These are phyloP conservation scores for Globisporangium nunn DNA, from an alignment of 352 stramenopile species.

Conservation along the genomic window DNA sequence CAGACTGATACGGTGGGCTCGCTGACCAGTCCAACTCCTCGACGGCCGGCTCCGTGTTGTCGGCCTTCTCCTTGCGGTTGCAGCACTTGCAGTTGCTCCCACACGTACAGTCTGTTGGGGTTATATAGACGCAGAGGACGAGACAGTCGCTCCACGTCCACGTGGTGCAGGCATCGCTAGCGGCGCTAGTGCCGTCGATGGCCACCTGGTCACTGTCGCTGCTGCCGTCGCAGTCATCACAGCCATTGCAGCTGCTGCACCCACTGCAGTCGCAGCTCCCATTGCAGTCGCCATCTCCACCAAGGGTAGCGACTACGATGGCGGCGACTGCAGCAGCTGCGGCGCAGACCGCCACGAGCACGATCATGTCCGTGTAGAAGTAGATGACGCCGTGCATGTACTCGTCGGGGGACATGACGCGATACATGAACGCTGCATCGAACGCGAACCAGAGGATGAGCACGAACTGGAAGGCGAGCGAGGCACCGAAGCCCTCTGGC, in stretches of 20 bases:
- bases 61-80: background rate
- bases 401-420: slow-evolving; percentile 49
- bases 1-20: background rate
- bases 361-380: slow-evolving; percentile 58
- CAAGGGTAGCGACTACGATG: background rate
- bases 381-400: slow-evolving; percentile 66
- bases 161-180: background rate
- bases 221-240: background rate
- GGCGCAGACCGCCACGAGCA: slow-evolving; percentile 33
- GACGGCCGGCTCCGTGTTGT: background rate
- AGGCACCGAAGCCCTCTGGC: slow-evolving; percentile 26
- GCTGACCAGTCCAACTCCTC: background rate
- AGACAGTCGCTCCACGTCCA: background rate
- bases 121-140: background rate
- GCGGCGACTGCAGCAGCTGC: slow-evolving; percentile 23
- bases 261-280: background rate
- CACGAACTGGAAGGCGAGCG: slow-evolving; percentile 33
- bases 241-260: background rate
- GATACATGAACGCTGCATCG: slow-evolving; percentile 48
- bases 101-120: background rate
- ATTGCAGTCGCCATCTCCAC: background rate
- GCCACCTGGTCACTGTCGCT: background rate
- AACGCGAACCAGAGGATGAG: slow-evolving; percentile 48
- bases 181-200: background rate
- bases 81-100: background rate